Base-by-base conservation (phyloP, 2,329 filamentous ascomycete genomes). In the Aspergillus ochraceus region DNA sequence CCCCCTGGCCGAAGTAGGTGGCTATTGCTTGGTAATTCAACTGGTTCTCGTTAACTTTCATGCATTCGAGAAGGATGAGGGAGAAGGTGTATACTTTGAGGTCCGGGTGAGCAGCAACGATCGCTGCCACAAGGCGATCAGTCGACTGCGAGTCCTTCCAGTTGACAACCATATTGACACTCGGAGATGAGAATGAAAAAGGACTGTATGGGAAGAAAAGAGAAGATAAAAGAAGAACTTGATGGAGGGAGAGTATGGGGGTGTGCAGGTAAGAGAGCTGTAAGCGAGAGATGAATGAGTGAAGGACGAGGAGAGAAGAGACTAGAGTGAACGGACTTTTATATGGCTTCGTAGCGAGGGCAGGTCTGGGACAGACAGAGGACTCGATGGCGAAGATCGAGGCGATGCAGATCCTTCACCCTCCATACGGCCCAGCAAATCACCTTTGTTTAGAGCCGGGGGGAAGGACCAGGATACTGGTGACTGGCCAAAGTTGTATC, bases 21-120 rank as follows among this genome's bases (percentile, higher is more conserved):
- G 81, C 81, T 24, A 82, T 77, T 3, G 72, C 68, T 2, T 65
- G 67, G 64, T 78, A 77, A 58, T 84, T 76, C 22, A 82, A 71
- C 82, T 84, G 54, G 3, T 2, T 5, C 36, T 11, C 19, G 11
- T 24, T 24, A 42, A 39, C 57, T 49, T 32, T 6, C 49, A 24
- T 24, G 4, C 24, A 29, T 4, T 14, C 14, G 20, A 6, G 5
- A 8, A 8, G 22, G n/a, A 22, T 29, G 17, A 9, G 4, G 2
- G 17, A 24, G 10, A 8, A 24, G 36, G 20, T 12, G 26, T 17
- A 52, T 56, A 74, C 73, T 47, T 64, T 72, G 2, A 72, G 56
- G 5, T 49, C 52, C 1, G 71, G 69, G 22, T 72, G 65, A 9
- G 70, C 67, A 9, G 68, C 72, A 12, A 75, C 59, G 5, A 75